Percentiles rank a stretch among this genome's conserved stretches.
phyloP scores from a whole-genome alignment of 2,329 filamentous ascomycete genomes.

The Fusarium secorum region DNA sequence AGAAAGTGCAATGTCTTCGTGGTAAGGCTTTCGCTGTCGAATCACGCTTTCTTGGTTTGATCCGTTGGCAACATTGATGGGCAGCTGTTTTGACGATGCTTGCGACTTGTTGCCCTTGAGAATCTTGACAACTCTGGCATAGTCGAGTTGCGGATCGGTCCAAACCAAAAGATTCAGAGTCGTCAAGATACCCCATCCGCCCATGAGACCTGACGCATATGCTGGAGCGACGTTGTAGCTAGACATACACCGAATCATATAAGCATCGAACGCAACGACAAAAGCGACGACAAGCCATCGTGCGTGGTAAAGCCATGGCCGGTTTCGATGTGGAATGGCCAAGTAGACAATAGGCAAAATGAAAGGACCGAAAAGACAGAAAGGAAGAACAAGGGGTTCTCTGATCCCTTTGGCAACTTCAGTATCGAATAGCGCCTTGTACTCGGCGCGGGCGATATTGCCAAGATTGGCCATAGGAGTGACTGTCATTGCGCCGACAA shows the following conservation, averaged over 20 bases:
- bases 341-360: conserved; percentile 64
- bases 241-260: conserved; percentile 53
- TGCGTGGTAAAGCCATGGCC: conserved; percentile 59
- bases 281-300: conserved; percentile 58
- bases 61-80: not conserved
- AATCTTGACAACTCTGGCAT: conserved; percentile 57
- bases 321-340: conserved; percentile 60
- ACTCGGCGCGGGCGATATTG: conserved; percentile 43
- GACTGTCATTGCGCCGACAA: conserved; percentile 10
- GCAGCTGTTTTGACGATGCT: not conserved
- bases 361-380: conserved; percentile 56
- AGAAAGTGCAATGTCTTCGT: not conserved
- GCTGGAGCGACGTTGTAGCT: conserved; percentile 61
- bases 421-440: conserved; percentile 49
- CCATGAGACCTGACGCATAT: conserved; percentile 60
- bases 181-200: conserved; percentile 60
- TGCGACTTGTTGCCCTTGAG: conserved; percentile 2
- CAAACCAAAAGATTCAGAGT: conserved; percentile 60
- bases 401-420: conserved; percentile 50
- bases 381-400: conserved; percentile 61
- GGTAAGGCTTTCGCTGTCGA: conserved; percentile 27
- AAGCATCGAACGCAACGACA: conserved; percentile 54
- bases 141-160: conserved; percentile 64
- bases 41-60: conserved; percentile 8
- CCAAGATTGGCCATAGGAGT: conserved; percentile 31